phyloP scores from a whole-genome alignment of 305 asterid species.

The Salvia sclarea region DNA sequence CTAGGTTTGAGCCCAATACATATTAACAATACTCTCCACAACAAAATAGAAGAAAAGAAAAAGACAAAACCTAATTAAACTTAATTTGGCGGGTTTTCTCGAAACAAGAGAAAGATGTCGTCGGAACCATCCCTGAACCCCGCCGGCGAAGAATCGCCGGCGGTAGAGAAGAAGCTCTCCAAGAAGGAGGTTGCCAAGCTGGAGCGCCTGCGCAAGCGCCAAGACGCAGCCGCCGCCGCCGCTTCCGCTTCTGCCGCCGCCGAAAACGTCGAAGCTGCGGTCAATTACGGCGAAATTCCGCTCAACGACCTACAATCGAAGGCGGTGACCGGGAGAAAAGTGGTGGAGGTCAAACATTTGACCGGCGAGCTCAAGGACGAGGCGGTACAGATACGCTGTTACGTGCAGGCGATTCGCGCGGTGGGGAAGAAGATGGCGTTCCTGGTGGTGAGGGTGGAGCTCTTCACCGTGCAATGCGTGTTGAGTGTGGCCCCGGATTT shows the following conservation, averaged over 20 bases:
- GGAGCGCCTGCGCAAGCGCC: slow-evolving; percentile 67
- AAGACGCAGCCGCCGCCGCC: slow-evolving; percentile 61
- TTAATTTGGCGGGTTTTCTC: too few species aligned
- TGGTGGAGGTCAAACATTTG: slow-evolving; percentile 55
- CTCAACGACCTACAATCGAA: slow-evolving; percentile 44
- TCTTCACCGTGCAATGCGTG: slow-evolving; percentile 82
- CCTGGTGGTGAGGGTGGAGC: slow-evolving; percentile 65
- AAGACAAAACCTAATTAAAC: too few species aligned
- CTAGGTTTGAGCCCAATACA: too few species aligned
- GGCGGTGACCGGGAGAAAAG: slow-evolving; percentile 66
- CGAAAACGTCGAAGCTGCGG: slow-evolving; percentile 29
- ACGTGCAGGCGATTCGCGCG: slow-evolving; percentile 70
- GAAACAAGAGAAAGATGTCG: too few species aligned
- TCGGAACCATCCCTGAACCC: too few species aligned
- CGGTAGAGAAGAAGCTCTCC: slow-evolving; percentile 50
- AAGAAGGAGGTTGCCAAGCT: slow-evolving; percentile 75
- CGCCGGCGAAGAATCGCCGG: too few species aligned
- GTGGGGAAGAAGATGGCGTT: slow-evolving; percentile 82
- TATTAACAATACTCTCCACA: too few species aligned
- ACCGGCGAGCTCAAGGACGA: slow-evolving; percentile 46
- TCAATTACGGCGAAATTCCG: slow-evolving; percentile 79
- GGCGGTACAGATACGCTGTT: slow-evolving; percentile 60
- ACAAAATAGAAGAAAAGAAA: too few species aligned
- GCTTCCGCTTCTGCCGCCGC: too few species aligned
- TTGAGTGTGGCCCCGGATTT: slow-evolving; percentile 58